Percentiles rank a stretch among this genome's conserved stretches.
Conservation (phyloP, 2,329 filamentous ascomycete species). For the Chalara sp. region DNA sequence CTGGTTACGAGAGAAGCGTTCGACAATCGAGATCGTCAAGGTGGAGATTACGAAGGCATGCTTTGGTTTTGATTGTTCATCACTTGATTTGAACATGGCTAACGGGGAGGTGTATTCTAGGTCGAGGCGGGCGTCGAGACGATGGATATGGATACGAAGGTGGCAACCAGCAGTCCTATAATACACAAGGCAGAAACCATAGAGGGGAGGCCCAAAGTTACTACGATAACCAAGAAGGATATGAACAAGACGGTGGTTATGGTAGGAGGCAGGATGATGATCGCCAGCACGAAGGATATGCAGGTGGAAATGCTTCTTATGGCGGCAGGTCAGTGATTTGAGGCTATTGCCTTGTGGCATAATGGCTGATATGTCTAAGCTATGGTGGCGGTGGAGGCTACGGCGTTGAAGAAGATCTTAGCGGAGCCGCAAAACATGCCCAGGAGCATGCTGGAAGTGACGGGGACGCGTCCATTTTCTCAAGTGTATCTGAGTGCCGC, state of each 20-base stretch:
- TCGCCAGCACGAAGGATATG: slow-evolving; percentile 2
- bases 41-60: too few species aligned
- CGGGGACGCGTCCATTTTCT: slow-evolving; percentile 46
- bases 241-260: neutral
- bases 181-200: neutral
- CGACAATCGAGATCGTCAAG: too few species aligned
- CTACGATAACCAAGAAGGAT: slow-evolving; percentile 1
- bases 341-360: neutral
- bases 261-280: neutral
- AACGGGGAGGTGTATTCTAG: too few species aligned
- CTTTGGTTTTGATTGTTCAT: too few species aligned
- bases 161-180: neutral
- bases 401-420: slow-evolving; percentile 41
- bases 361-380: neutral
- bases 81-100: too few species aligned
- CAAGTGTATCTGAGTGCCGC: slow-evolving; percentile 43
- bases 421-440: slow-evolving; percentile 47
- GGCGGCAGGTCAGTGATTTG: slow-evolving; percentile 3
- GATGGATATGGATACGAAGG: neutral
- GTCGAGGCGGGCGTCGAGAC: too few species aligned
- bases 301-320: slow-evolving; percentile 12
- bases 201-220: neutral
- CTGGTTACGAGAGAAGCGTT: too few species aligned
- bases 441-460: slow-evolving; percentile 42
- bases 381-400: slow-evolving; percentile 23